These are phyloP conservation scores for Ambrosia trifida DNA, from an alignment of 129 eudicot genomes.

Conservation along the genomic window DNA sequence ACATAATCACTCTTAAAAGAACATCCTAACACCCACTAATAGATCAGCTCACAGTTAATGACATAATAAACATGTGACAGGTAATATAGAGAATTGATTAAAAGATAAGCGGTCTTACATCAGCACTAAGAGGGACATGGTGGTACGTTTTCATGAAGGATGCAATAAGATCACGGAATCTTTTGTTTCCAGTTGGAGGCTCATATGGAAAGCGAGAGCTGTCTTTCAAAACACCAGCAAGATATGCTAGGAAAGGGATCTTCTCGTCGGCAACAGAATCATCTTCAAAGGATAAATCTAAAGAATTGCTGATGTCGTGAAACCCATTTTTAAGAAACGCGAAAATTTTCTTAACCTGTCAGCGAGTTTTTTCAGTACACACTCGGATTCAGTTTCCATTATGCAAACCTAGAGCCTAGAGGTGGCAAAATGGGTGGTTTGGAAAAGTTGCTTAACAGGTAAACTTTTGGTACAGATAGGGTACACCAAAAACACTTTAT, in stretches of 20 bases:
- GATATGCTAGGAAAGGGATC: constrained; percentile 95
- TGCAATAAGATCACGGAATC: constrained; percentile 84
- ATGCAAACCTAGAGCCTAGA: constrained; percentile 11
- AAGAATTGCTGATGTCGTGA: constrained; percentile 77
- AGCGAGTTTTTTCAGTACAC: constrained; percentile 27
- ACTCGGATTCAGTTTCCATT: constrained; percentile 12
- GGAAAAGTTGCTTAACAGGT: background rate
- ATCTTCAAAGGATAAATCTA: constrained; percentile 82
- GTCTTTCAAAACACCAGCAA: constrained; percentile 74
- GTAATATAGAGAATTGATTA: no score
- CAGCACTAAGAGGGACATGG: constrained; percentile 77
- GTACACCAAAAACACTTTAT: constrained; percentile 7
- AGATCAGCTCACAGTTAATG: no score
- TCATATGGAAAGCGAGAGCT: constrained; percentile 69
- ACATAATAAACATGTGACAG: no score
- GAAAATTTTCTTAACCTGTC: constrained; percentile 90
- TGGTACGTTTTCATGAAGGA: constrained; percentile 89
- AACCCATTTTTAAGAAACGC: constrained; percentile 85
- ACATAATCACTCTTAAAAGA: no score
- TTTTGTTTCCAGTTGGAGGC: constrained; percentile 88
- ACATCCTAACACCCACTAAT: no score
- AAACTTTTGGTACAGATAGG: background rate
- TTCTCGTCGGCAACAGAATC: constrained; percentile 97
- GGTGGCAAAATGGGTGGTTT: background rate
- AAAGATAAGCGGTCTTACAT: constrained; percentile 48